phyloP scores from a whole-genome alignment of 768 basidiomycete genomes.

The Xerocomellus intermedius region DNA sequence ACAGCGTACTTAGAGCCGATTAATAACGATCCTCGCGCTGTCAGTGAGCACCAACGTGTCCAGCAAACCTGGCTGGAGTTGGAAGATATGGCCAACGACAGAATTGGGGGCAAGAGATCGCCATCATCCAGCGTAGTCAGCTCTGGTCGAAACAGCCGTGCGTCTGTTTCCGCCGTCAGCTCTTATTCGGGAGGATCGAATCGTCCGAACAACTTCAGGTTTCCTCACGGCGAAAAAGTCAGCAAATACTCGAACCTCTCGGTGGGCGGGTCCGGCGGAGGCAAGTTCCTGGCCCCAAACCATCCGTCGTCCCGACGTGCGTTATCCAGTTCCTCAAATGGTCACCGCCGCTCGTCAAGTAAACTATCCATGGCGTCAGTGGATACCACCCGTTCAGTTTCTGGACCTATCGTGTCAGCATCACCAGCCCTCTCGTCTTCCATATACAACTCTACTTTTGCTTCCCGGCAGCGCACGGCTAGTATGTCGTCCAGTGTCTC shows the following conservation, averaged over 20 bases:
- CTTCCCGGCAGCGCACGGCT: slow-evolving; percentile 79
- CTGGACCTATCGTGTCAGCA: slow-evolving; percentile 57
- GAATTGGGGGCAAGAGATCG: slow-evolving; percentile 57
- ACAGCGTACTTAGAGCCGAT: slow-evolving; percentile 41
- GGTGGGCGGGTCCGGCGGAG: slow-evolving; percentile 33
- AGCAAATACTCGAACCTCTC: slow-evolving; percentile 33
- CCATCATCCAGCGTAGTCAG: slow-evolving; percentile 65
- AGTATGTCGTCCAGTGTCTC: slow-evolving; percentile 54
- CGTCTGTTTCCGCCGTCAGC: slow-evolving; percentile 45
- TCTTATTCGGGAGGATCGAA: slow-evolving; percentile 21
- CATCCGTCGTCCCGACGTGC: slow-evolving; percentile 46
- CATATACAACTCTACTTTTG: slow-evolving; percentile 64
- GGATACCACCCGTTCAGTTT: slow-evolving; percentile 61
- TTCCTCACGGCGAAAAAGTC: slow-evolving; percentile 24
- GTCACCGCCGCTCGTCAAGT: slow-evolving; percentile 53
- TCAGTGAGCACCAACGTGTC: slow-evolving; percentile 60
- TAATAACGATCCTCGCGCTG: slow-evolving; percentile 58
- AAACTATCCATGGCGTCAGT: slow-evolving; percentile 46
- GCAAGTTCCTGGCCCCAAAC: slow-evolving; percentile 47
- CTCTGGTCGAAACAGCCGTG: slow-evolving; percentile 59
- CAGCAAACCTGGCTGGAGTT: slow-evolving; percentile 80
- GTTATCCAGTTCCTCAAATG: slow-evolving; percentile 46
- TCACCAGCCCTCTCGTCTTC: slow-evolving; percentile 31
- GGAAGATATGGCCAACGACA: slow-evolving; percentile 76
- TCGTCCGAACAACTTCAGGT: slow-evolving; percentile 11